These are phyloP conservation scores for Nigrospora osmanthi DNA, from an alignment of 2,329 filamentous ascomycete genomes.

Conservation along the genomic window DNA sequence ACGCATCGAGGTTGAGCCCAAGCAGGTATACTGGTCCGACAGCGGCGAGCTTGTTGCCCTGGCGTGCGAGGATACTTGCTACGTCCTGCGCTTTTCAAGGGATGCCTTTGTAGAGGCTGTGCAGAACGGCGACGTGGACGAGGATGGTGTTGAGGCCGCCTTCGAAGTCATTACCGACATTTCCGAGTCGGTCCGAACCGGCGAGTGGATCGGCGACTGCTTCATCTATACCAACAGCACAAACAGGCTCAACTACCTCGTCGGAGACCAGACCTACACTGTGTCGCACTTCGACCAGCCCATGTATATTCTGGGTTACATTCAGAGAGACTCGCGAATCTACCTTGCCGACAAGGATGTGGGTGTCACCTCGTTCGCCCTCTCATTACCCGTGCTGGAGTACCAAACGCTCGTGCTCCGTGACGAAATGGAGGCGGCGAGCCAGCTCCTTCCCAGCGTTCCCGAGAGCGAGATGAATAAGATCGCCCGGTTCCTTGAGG, in stretches of 20 bases:
- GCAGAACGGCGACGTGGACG: constrained; percentile 74
- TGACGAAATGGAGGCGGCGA: constrained; percentile 85
- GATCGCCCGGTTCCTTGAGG: constrained; percentile 93
- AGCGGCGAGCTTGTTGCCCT: constrained; percentile 88
- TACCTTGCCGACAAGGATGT: constrained; percentile 97
- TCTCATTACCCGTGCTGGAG: constrained; percentile 88
- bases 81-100: constrained; percentile 84
- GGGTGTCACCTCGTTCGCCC: constrained; percentile 77
- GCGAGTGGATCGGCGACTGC: constrained; percentile 97
- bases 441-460: constrained; percentile 75
- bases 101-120: constrained; percentile 81
- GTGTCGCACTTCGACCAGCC: constrained; percentile 94
- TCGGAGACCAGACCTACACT: constrained; percentile 96
- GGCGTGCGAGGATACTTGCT: constrained; percentile 92
- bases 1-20: constrained; percentile 76
- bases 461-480: constrained; percentile 95
- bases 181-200: constrained; percentile 86
- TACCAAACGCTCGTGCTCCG: constrained; percentile 95
- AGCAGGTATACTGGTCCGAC: constrained; percentile 89
- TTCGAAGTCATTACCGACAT: constrained; percentile 97
- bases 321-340: constrained; percentile 88
- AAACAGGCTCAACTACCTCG: constrained; percentile 94
- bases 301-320: constrained; percentile 92
- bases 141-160: constrained; percentile 88
- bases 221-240: constrained; percentile 98